phyloP scores from a whole-genome alignment of 805 yeast species.

The Isabelozyma heimii region DNA sequence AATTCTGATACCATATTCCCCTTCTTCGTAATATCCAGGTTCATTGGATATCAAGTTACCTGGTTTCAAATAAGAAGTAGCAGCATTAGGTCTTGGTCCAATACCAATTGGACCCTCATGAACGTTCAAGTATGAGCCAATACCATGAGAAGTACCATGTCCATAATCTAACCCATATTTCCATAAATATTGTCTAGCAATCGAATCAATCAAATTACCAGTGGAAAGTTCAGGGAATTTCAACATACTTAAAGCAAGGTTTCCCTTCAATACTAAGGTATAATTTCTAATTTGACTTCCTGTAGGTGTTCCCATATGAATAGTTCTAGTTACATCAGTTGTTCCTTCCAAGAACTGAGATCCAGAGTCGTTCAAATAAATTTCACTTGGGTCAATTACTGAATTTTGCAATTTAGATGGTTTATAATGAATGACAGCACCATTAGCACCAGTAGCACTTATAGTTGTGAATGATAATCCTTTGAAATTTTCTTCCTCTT shows the following conservation, averaged over 20 bases:
- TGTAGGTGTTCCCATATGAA: constrained; percentile 51
- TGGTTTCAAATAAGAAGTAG: constrained; percentile 40
- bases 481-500: constrained; percentile 44
- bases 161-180: constrained; percentile 53
- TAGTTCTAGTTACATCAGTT: constrained; percentile 62
- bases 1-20: constrained; percentile 58
- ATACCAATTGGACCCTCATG: constrained; percentile 67
- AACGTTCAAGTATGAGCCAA: constrained; percentile 59
- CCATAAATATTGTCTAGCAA: constrained; percentile 62
- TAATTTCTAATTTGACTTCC: constrained; percentile 47
- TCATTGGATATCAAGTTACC: constrained; percentile 60
- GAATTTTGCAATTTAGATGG: constrained; percentile 47
- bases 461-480: constrained; percentile 76
- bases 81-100: constrained; percentile 52
- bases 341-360: constrained; percentile 63
- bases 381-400: constrained; percentile 49
- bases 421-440: constrained; percentile 73
- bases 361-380: constrained; percentile 59
- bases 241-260: constrained; percentile 46
- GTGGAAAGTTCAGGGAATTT: constrained; percentile 55
- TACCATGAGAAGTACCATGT: constrained; percentile 67
- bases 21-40: constrained; percentile 62
- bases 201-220: constrained; percentile 52
- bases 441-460: constrained; percentile 72
- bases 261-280: constrained; percentile 59